Conservation (phyloP, 305 asterid species). For the Fraxinus sp. region DNA sequence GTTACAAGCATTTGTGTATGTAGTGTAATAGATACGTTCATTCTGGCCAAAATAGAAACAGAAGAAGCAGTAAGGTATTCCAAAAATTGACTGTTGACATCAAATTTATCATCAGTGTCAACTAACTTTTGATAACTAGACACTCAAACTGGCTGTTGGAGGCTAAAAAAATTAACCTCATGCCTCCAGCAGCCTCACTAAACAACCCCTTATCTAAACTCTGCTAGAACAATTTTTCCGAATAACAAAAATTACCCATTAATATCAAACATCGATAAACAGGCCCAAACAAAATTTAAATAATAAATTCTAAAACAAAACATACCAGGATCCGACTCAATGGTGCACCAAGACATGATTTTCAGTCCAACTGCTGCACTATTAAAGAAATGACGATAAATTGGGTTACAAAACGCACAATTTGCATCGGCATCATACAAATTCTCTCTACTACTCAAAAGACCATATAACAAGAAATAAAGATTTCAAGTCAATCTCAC, state of each 20-base stretch:
- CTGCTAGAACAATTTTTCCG: neutral
- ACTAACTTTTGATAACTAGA: neutral
- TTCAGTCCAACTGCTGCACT: slow-evolving; percentile 30
- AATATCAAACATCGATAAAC: neutral
- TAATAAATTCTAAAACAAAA: slow-evolving; percentile 13
- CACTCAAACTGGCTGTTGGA: neutral
- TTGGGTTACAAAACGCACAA: slow-evolving; percentile 23
- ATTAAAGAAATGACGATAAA: neutral
- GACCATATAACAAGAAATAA: neutral
- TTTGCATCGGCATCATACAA: slow-evolving; percentile 1
- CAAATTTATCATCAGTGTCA: neutral
- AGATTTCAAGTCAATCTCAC: neutral
- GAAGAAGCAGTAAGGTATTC: neutral
- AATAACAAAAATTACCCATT: neutral
- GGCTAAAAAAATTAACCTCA: neutral
- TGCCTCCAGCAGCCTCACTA: neutral
- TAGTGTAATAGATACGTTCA: neutral
- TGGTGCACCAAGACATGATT: slow-evolving; percentile 97
- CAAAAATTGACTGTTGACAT: neutral
- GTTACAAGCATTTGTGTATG: neutral
- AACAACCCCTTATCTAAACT: neutral
- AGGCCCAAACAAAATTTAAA: neutral
- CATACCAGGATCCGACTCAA: slow-evolving; percentile 97
- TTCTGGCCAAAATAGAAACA: neutral
- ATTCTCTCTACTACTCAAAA: slow-evolving; percentile 8